These are phyloP conservation scores for Crithidia mellificae DNA, from an alignment of 208 protist genomes.

Conservation along the genomic window DNA sequence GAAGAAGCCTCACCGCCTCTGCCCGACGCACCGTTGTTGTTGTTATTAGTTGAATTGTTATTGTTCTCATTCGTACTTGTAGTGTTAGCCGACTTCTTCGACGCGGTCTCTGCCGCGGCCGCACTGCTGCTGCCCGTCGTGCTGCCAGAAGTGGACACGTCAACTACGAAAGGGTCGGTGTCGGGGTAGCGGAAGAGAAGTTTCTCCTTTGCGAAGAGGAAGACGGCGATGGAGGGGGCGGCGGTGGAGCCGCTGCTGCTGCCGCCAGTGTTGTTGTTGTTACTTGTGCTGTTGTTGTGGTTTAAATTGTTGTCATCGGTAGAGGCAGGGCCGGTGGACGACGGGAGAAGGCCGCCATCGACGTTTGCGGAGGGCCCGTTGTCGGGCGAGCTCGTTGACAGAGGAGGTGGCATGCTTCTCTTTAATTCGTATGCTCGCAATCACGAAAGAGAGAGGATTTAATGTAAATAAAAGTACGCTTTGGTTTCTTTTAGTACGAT, in stretches of 20 bases:
- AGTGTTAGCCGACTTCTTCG: conserved; percentile 6
- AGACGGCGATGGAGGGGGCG: conserved; percentile 49
- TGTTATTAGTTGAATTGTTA: conserved; percentile 4
- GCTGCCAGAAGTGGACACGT: conserved; percentile 27
- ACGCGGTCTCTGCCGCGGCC: conserved; percentile 3
- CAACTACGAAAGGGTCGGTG: conserved; percentile 66
- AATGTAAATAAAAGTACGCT: no score
- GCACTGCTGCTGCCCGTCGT: neutral
- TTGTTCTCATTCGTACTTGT: conserved; percentile 7
- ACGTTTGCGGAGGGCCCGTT: no score
- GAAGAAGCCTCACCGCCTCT: neutral
- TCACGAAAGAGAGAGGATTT: no score
- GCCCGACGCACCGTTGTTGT: neutral
- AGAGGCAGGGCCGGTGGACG: neutral
- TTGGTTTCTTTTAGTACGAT: no score
- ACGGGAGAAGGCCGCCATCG: no score
- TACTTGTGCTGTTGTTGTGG: no score
- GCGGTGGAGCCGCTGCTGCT: neutral
- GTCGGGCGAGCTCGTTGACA: no score
- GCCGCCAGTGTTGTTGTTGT: neutral
- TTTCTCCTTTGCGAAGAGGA: conserved; percentile 80
- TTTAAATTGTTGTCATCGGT: neutral
- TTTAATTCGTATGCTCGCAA: no score
- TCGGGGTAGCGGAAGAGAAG: conserved; percentile 81
- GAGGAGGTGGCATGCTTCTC: no score